Evolutionary conservation across 768 basidiomycete genomes (phyloP), one percentile per base, ranked within the genome.

Genomic region (Lepiota venenata): DNA sequence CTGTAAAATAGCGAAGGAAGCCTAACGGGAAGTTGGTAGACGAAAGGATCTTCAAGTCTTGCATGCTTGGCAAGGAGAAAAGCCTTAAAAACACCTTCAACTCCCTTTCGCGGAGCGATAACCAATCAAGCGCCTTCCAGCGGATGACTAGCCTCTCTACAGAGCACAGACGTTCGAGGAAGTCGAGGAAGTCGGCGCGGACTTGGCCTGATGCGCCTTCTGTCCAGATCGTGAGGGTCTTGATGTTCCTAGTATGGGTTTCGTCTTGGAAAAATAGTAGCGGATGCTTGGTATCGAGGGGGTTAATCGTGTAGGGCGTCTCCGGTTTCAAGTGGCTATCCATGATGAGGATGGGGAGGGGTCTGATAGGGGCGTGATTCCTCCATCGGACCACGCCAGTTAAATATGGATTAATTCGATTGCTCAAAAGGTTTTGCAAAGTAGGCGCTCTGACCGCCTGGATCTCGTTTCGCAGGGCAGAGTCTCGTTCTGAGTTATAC

Each of bases 61-160:
- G 45, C 7, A 54, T 22, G 32, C 45, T 40, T 15, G 52, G 52
- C 27, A 54, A n/a, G 14, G 52, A 54, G 45, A 54, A 32, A 40
- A 54, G 52, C 20, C 38, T 45, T 11, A 54, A 45, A 4, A 54
- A 29, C 38, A 32, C 39, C 21, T 40, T 25, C 15, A 54, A 37
- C 37, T 41, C 45, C 14, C 20, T 11, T 29, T 54, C 52, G 14
- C 18, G 38, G 20, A 54, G 52, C 39, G 22, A 25, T 21, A 54
- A 25, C 52, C 52, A 54, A 27, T 54, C 16, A 29, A 54, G 46
- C 16, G 46, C 45, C 20, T 46, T 54, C 52, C 52, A 54, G 16
- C 47, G 52, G 14, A 54, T 54, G 14, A 54, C 52, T n/a, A 54
- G 32, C 37, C 18, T 41, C n/a, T 54, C 25, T 25, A 54, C 16